These are phyloP conservation scores for Cystobasidium onofrii DNA, from an alignment of 768 basidiomycete genomes.

Conservation along the genomic window DNA sequence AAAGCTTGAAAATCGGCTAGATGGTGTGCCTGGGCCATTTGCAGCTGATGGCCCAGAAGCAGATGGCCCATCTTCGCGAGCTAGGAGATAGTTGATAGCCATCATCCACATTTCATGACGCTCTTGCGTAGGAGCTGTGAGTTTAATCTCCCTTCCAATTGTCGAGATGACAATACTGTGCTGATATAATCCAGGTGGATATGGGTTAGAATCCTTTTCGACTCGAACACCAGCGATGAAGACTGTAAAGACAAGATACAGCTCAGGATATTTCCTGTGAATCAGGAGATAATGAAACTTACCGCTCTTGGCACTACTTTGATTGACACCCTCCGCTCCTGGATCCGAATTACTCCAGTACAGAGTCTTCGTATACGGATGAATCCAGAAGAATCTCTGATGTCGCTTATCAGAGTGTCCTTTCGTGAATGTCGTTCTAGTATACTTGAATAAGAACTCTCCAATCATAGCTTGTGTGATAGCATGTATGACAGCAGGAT, in stretches of 20 bases:
- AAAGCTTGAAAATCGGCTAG: constrained; percentile 32
- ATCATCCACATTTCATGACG: constrained; percentile 92
- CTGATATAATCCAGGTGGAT: constrained; percentile 84
- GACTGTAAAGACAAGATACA: constrained; percentile 28
- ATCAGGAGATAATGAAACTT: constrained; percentile 47
- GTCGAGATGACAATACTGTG: constrained; percentile 89
- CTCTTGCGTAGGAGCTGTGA: constrained; percentile 92
- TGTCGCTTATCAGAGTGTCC: constrained; percentile 84
- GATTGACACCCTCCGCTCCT: constrained; percentile 72
- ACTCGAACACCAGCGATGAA: constrained; percentile 76
- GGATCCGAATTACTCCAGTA: constrained; percentile 92
- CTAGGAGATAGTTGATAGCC: constrained; percentile 17
- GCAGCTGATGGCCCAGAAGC: not conserved
- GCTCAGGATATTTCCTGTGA: not conserved
- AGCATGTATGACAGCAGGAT: constrained; percentile 83
- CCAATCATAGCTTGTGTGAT: constrained; percentile 99
- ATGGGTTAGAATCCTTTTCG: constrained; percentile 90
- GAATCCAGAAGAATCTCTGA: constrained; percentile 96
- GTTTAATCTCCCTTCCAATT: constrained; percentile 91
- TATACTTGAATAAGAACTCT: constrained; percentile 97
- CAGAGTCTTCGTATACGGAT: constrained; percentile 93
- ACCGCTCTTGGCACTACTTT: constrained; percentile 96
- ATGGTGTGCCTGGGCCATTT: constrained; percentile 32
- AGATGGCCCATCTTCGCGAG: constrained; percentile 29
- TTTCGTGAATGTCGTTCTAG: constrained; percentile 75